Evolutionary conservation across 208 protist genomes (phyloP).

Genomic region (Naegleria fowleri): DNA sequence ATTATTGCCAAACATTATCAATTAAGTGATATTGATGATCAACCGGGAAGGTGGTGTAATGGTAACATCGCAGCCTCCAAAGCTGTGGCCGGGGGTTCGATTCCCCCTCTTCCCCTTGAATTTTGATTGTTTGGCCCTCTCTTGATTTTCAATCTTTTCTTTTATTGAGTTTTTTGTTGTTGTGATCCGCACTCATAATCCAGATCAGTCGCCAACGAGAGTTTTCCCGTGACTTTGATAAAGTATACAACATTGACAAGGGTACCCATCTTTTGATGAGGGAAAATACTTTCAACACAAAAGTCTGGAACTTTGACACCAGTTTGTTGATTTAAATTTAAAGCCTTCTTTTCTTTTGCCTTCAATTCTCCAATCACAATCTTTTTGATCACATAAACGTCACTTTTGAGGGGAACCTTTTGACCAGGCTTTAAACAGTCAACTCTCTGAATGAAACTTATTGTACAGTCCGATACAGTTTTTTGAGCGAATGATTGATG

Average conservation of each 20-base stretch:
- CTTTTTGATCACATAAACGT: neutral
- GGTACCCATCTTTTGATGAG: neutral
- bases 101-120: too few species aligned
- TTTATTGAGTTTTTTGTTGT: too few species aligned
- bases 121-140: too few species aligned
- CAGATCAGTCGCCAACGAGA: neutral
- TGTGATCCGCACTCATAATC: neutral
- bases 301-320: neutral
- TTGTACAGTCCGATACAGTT: neutral
- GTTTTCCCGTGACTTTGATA: neutral
- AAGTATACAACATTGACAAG: neutral
- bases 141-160: too few species aligned
- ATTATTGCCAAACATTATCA: too few species aligned
- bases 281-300: neutral
- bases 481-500: too few species aligned
- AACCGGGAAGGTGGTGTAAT: too few species aligned
- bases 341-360: neutral
- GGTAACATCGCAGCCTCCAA: neutral
- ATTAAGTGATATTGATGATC: too few species aligned
- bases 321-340: neutral
- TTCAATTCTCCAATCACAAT: neutral
- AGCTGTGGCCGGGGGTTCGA: too few species aligned
- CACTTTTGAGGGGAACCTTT: neutral
- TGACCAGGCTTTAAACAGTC: neutral
- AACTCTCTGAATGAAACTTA: neutral